Base-by-base conservation (phyloP, 1,284 basidiomycete species). In the Ganoderma boninense region DNA sequence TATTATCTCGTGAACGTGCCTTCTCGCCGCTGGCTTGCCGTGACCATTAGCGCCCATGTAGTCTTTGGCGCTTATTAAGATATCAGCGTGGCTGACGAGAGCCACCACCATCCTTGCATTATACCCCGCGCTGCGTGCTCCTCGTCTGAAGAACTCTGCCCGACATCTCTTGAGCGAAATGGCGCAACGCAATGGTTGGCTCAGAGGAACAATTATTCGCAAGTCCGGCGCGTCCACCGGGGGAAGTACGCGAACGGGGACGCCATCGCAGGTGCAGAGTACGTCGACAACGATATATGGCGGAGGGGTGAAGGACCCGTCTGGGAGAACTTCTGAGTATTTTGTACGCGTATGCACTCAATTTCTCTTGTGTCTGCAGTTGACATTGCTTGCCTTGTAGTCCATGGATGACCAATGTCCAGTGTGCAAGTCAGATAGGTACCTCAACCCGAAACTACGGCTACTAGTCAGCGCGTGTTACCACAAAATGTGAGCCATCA, bases 391-490 rank as follows among this genome's bases (percentile, higher is more conserved):
- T 23, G 26, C 20, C 61, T 13, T 54, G 49, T 13, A 97, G 95
- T 94, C 94, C 44, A 94, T 95, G 86, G 92, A 95, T 69, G 98
- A 99, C 82, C 92, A 96, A 79, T 99, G 98, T 84, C 97, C 98
- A 0, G 92, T 98, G 10, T 99, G 98, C 87, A 96, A 97, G 82
- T 97, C 96, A 46, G 98, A 99, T 80, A 86, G 98, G 69, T 99
- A 98, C 80, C 86, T 99, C 72, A 98, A 99, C 78, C 96, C 97
- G 18, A 96, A 97, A 77, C 86, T 99, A 35, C 91, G 97, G 56
- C 86, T 99, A 61, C 88, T 99, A 68, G 97, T 99, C 72, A 97
- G 96, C 78, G 90, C 95, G 43, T 99, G 98, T 82, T 99, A 99
- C 82, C 98, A 99, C 84, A 98, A 98, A 87, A 97, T 99, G 97